Percentiles rank a stretch among this genome's conserved stretches.
Conservation (phyloP, 192 early-diverging fungal species). For the Lunasporangiospora selenospora region DNA sequence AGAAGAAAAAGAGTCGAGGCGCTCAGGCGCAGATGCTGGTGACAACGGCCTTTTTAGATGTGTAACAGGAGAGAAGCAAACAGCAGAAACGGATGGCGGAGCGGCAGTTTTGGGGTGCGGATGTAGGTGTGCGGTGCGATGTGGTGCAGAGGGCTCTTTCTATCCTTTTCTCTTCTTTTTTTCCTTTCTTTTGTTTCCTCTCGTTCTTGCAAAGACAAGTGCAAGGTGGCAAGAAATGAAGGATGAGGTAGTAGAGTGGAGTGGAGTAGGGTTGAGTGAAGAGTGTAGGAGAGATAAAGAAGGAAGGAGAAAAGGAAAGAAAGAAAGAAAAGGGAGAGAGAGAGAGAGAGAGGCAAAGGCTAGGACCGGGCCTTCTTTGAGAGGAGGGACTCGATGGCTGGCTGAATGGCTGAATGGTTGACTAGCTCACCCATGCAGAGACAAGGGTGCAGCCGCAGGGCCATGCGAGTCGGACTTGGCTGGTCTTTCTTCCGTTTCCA, state of each 20-base stretch:
- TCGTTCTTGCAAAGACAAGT: background rate
- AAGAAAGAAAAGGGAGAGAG: background rate
- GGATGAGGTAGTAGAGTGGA: too few species aligned
- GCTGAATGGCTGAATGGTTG: background rate
- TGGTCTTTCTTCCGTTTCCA: background rate
- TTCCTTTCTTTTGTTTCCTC: background rate
- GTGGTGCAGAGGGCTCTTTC: too few species aligned
- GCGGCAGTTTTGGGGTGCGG: too few species aligned
- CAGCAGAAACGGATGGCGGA: background rate
- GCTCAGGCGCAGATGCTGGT: too few species aligned
- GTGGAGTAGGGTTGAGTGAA: background rate
- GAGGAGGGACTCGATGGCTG: background rate
- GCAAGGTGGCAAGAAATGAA: too few species aligned
- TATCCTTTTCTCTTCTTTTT: background rate
- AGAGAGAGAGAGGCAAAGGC: background rate
- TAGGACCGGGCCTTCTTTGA: background rate
- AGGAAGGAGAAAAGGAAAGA: background rate
- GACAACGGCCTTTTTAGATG: too few species aligned
- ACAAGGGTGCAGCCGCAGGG: background rate
- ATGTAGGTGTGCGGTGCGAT: too few species aligned
- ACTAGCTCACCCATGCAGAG: too few species aligned
- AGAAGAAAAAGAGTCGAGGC: slow-evolving; percentile 2
- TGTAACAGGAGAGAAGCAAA: too few species aligned
- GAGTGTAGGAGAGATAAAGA: background rate
- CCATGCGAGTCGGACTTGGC: background rate